Evolutionary conservation across 371 early-diverging fungal genomes (phyloP), one percentile per base, ranked within the genome.

Genomic region (Dichotomocladium elegans): DNA sequence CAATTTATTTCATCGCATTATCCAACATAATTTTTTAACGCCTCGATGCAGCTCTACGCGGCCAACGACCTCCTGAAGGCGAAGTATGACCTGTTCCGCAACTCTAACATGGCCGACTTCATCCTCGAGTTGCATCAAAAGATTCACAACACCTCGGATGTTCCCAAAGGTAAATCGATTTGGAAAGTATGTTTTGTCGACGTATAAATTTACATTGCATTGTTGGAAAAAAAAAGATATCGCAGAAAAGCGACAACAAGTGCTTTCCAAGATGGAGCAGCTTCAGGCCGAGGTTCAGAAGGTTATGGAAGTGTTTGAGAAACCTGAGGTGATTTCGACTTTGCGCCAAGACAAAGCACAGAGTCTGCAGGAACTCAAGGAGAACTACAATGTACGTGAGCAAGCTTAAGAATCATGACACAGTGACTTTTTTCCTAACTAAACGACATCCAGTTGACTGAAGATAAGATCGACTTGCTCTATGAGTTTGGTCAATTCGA

Each of bases 61-160:
- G 67, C 72, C 15, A 70, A 82, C 42, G 90, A 89, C 63, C 60
- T 95, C 48, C 68, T 91, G 50, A 67, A 88, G 72, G 92, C 95
- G 57, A 92, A 94, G 66, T 91, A 88, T 66, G 92, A 93, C 44
- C 78, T 96, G 28, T 79, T 95, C 41, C 72, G 82, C 44, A 74
- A 85, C 64, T 93, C 96, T 51, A 88, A 91, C 81, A 95, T 96
- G 96, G 88, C 93, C 49, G 95, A 94, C 72, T 92, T 89, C 68
- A 84, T 91, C 41, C 79, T 86, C 57, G 79, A 83, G 53, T 77
- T 94, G 42, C 88, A 92, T 74, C 79, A 87, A 70, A 79, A 89
- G 66, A 78, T 94, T 49, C 74, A 92, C 65, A 75, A 79, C 43
- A 77, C 79, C 12, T 83, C 83, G 42, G 75, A 85, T 55, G 71